Conservation (phyloP, 1,284 basidiomycete species). For the Ceratobasidium sp. region DNA sequence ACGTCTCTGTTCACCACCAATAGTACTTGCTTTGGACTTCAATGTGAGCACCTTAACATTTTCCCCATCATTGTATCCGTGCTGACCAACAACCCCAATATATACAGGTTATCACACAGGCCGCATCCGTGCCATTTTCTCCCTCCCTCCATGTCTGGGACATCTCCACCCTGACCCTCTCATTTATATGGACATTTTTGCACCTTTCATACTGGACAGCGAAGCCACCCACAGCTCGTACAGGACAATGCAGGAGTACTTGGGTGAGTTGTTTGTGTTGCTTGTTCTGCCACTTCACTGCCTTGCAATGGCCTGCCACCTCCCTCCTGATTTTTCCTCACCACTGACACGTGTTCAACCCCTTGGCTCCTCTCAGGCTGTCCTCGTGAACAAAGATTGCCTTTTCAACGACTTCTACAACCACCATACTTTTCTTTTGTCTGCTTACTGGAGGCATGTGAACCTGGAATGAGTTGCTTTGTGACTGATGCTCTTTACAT, state of each 20-base stretch:
- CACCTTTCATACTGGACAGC: background rate
- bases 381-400: background rate
- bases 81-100: too few species aligned
- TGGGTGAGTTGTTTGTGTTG: too few species aligned
- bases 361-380: background rate
- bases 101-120: conserved; percentile 5
- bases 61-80: too few species aligned
- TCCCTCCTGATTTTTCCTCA: too few species aligned
- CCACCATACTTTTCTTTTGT: background rate
- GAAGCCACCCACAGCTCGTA: background rate
- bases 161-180: conserved; percentile 1
- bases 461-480: too few species aligned
- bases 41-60: background rate
- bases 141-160: background rate
- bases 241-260: background rate
- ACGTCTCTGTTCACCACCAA: background rate
- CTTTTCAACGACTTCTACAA: background rate
- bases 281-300: background rate
- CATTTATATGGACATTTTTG: conserved; percentile 2
- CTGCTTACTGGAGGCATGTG: background rate
- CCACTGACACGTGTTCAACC: background rate
- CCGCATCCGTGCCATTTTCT: conserved; percentile 9
- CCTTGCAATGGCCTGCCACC: background rate
- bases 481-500: too few species aligned
- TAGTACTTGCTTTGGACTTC: background rate